Base-by-base conservation (phyloP, 257 asterid species). In the Lithospermum erythrorhizon region DNA sequence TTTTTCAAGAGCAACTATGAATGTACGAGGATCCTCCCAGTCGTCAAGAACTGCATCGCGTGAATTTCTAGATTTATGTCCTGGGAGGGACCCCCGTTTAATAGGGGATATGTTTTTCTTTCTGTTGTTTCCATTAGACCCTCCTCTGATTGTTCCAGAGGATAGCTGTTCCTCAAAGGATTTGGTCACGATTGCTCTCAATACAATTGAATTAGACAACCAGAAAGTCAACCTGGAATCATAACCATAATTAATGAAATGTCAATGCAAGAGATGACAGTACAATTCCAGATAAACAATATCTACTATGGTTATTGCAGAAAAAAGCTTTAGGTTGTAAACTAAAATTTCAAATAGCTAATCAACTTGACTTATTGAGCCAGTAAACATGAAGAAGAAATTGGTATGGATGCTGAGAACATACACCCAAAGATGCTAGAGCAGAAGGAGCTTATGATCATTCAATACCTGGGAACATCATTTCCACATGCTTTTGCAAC, bases 401-500 rank as follows among this genome's bases (percentile, higher is more conserved):
- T 41, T 41, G 49, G 49, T 24, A 25, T 17, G 21, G 60, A 57
- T 51, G 27, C 30, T 15, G 6, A 32, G 22, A 69, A 29, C 18
- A n/a, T 25, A 14, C 5, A 19, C 21, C 47, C 11, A 6, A 56
- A 9, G 19, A 21, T 10, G 51, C 21, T 56, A 7, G 35, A 29
- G 49, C 17, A 0, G 4, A 32, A 27, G 63, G n/a, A n/a, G 4
- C 2, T 48, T n/a, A 11, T 49, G 23, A 58, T 59, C 35, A 22
- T 4, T 54, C 23, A 71, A 59, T 80, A 88, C 96, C 96, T 83
- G 8, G 95, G 87, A 55, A 86, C 94, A 64, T 88, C 96, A 58
- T 83, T 85, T 70, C 94, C 96, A 67, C 96, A 83, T 65, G 96
- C 88, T 75, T 84, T 83, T 55, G 96, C 79, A 51, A 76, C 94